A percentile compares a stretch with the other conserved stretches of the same genome.
These are phyloP conservation scores for Bruguiera gymnorhiza DNA, from an alignment of 345 rosid genomes.

Conservation along the genomic window DNA sequence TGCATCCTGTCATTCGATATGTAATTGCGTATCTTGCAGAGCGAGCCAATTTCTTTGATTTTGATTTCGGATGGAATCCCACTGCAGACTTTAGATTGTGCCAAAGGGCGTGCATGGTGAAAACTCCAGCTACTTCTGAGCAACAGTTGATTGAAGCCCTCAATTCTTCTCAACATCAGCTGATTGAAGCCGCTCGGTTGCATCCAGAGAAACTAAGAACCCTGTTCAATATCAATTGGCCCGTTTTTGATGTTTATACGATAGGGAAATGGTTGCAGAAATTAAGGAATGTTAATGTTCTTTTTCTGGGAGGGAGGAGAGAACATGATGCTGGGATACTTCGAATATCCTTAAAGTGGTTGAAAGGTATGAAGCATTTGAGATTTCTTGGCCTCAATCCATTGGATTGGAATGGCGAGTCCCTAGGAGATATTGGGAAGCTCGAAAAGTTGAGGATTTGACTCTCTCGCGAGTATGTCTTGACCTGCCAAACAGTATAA, in stretches of 20 bases:
- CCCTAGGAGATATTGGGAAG: too few species aligned
- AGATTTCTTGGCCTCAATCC: too few species aligned
- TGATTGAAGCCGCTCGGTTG: too few species aligned
- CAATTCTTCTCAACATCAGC: too few species aligned
- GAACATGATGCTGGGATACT: too few species aligned
- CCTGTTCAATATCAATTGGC: constrained; percentile 45
- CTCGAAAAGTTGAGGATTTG: too few species aligned
- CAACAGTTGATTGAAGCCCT: too few species aligned
- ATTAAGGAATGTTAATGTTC: constrained; percentile 27
- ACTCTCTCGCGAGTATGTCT: too few species aligned
- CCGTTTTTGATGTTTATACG: constrained; percentile 43
- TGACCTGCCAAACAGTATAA: constrained; percentile 37
- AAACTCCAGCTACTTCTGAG: not conserved
- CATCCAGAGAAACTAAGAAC: constrained; percentile 22
- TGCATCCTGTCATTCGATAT: constrained; percentile 6
- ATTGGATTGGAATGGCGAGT: too few species aligned
- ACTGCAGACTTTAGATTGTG: not conserved
- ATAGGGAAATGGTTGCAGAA: constrained; percentile 30
- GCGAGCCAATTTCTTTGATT: constrained; percentile 23
- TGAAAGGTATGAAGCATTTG: too few species aligned
- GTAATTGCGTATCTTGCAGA: constrained; percentile 32
- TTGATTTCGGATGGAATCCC: constrained; percentile 22
- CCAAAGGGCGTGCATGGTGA: constrained; percentile 43
- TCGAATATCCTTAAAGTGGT: too few species aligned
- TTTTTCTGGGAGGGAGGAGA: constrained; percentile 37